Conservation (phyloP, 257 asterid species). For the Ligustrum vulgare region DNA sequence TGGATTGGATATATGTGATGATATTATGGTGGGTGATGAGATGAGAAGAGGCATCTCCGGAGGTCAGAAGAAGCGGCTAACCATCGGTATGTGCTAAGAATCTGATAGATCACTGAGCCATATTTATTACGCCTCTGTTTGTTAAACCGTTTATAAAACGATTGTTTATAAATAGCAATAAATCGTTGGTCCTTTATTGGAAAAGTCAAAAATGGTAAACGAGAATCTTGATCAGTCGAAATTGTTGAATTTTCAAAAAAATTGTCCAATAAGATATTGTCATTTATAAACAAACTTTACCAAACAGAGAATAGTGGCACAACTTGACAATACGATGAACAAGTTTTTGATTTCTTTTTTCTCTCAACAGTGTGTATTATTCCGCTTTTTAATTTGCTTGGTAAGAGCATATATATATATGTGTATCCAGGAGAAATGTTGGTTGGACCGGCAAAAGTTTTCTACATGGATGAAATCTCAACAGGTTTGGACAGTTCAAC, state of each 20-base stretch:
- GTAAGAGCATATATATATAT: too few relatives aligned
- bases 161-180: too few relatives aligned
- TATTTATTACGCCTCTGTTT: too few relatives aligned
- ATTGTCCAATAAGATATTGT: too few relatives aligned
- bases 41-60: constrained; percentile 61
- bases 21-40: constrained; percentile 47
- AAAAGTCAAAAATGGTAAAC: too few relatives aligned
- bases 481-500: constrained; percentile 61
- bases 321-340: neutral
- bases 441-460: constrained; percentile 64
- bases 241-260: too few relatives aligned
- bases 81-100: constrained; percentile 33
- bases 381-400: too few relatives aligned
- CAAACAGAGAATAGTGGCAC: too few relatives aligned
- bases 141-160: too few relatives aligned
- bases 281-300: too few relatives aligned
- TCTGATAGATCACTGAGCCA: neutral
- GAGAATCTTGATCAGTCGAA: too few relatives aligned
- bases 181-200: too few relatives aligned
- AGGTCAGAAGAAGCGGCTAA: constrained; percentile 57
- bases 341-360: neutral
- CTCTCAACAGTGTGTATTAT: neutral
- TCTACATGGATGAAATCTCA: constrained; percentile 65
- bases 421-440: constrained; percentile 53
- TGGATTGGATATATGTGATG: constrained; percentile 53